Conservation (phyloP, 2,329 filamentous ascomycete species). For the Ophiostoma populinum region DNA sequence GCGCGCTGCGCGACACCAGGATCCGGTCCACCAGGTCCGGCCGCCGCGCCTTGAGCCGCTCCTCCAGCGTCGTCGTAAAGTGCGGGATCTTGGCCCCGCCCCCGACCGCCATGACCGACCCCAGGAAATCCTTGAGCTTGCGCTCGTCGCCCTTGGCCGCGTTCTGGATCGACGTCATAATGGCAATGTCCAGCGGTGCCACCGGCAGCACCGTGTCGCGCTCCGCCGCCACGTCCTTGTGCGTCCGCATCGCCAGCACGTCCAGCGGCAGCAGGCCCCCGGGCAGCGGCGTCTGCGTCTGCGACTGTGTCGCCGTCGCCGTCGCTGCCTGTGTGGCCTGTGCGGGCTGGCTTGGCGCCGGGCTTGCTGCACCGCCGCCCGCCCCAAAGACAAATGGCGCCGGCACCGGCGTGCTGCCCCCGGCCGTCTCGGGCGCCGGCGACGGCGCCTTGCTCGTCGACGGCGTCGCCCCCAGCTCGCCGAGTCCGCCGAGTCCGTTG, state of each 20-base stretch:
- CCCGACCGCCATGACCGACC: conserved; percentile 79
- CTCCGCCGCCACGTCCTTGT: conserved; percentile 42
- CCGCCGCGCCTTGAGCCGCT: conserved; percentile 51
- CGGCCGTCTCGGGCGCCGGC: conserved; percentile 57
- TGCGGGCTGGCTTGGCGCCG: conserved; percentile 34
- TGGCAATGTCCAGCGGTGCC: conserved; percentile 73
- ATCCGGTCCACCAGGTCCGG: conserved; percentile 44
- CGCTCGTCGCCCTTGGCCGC: conserved; percentile 81
- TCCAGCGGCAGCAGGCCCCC: conserved; percentile 4
- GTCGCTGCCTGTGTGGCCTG: no score
- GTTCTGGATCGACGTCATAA: conserved; percentile 75
- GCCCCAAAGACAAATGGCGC: conserved; percentile 38
- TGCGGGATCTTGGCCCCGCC: conserved; percentile 68
- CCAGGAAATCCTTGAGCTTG: conserved; percentile 77
- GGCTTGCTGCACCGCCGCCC: conserved; percentile 30
- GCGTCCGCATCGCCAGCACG: conserved; percentile 25
- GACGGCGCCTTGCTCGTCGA: conserved; percentile 76
- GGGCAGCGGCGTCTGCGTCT: conserved; percentile 2
- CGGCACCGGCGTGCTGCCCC: conserved; percentile 46
- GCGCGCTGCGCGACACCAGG: conserved; percentile 52
- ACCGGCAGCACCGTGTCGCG: conserved; percentile 69
- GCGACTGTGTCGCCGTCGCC: conserved; percentile 27
- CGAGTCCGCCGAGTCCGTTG: conserved; percentile 24
- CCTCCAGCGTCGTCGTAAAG: conserved; percentile 69
- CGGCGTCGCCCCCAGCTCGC: conserved; percentile 53